Evolutionary conservation across 768 basidiomycete genomes (phyloP), one percentile per base, ranked within the genome.

Genomic region (Amanita fuliginea): DNA sequence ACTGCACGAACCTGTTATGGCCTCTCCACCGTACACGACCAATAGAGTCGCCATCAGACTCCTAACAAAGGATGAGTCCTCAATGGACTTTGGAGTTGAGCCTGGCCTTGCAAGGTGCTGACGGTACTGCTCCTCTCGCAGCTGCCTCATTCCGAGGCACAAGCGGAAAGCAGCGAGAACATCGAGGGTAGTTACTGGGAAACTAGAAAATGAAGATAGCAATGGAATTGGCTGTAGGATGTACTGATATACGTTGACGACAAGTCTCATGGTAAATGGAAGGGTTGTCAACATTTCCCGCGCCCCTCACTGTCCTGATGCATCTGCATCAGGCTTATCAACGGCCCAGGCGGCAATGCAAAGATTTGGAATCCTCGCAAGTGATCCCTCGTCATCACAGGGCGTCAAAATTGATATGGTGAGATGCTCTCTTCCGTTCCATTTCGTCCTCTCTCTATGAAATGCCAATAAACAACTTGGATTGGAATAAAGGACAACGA

Each of bases 331-430:
- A n/a, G n/a, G n/a, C n/a, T n/a, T 11, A 28, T 45, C 14, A 33
- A 33, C n/a, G n/a, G n/a, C n/a, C n/a, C n/a, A n/a, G n/a, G n/a
- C n/a, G n/a, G n/a, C n/a, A n/a, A n/a, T n/a, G n/a, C n/a, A 30
- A 30, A 0, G 30, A 11, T 3, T 30, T 30, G 30, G 30, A 30
- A 10, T 30, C 8, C 11, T 30, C 30, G 30, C 10, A 30, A 1
- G n/a, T n/a, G n/a, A n/a, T n/a, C n/a, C n/a, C n/a, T n/a, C 22
- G 14, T 22, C 16, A 46, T 74, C 72, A 96, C 58, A 97, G 68
- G 10, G 95, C 95, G 63, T 94, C 92, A 59, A 99, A 97, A 56
- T 99, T 99, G 64, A 99, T 95, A 59, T 91, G 85, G 66, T 96
- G 92, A n/a, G 93, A 83, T 26, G 82, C 80, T 56, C 85, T 75